Evolutionary conservation across 331 rosid species (phyloP).

Genomic region (Erythrophleum ivorense): DNA sequence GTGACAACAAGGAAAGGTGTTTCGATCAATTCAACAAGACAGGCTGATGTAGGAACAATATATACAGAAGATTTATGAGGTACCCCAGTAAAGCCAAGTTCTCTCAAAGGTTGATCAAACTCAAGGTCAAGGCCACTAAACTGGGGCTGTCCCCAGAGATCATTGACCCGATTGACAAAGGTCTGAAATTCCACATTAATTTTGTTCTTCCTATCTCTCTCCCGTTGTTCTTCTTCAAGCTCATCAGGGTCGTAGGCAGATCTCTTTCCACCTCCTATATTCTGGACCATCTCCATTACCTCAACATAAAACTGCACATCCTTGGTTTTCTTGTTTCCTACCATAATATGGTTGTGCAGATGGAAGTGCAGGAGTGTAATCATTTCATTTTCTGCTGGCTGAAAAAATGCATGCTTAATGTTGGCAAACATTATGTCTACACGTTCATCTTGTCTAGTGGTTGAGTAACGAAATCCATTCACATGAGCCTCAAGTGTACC

Average conservation of each 20-base stretch:
- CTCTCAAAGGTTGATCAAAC: conserved; percentile 22
- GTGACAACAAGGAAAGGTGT: conserved; percentile 22
- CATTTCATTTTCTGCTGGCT: conserved; percentile 18
- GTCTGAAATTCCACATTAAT: conserved; percentile 6
- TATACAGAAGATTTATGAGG: conserved; percentile 6
- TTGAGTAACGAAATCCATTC: conserved; percentile 16
- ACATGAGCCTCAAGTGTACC: conserved; percentile 19
- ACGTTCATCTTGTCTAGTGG: conserved; percentile 20
- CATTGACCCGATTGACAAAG: conserved; percentile 20
- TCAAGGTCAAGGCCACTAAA: conserved; percentile 3
- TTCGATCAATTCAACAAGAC: conserved; percentile 17
- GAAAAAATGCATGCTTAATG: conserved; percentile 17
- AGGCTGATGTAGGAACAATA: conserved; percentile 9
- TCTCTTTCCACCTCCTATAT: conserved; percentile 10
- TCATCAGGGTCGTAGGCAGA: conserved; percentile 24
- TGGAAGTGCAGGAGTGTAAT: conserved; percentile 11
- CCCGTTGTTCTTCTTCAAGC: conserved; percentile 13
- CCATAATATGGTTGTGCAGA: conserved; percentile 19
- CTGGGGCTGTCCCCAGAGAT: conserved; percentile 6
- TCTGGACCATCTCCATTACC: conserved; percentile 17
- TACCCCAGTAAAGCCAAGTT: conserved; percentile 18
- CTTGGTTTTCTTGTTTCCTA: conserved; percentile 10
- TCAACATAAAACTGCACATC: conserved; percentile 17
- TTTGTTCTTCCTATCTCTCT: conserved; percentile 16
- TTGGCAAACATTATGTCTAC: conserved; percentile 16